Evolutionary conservation across 2,329 filamentous ascomycete species (phyloP), one percentile per base, ranked within the genome.

Genomic region (Fusarium falciforme): DNA sequence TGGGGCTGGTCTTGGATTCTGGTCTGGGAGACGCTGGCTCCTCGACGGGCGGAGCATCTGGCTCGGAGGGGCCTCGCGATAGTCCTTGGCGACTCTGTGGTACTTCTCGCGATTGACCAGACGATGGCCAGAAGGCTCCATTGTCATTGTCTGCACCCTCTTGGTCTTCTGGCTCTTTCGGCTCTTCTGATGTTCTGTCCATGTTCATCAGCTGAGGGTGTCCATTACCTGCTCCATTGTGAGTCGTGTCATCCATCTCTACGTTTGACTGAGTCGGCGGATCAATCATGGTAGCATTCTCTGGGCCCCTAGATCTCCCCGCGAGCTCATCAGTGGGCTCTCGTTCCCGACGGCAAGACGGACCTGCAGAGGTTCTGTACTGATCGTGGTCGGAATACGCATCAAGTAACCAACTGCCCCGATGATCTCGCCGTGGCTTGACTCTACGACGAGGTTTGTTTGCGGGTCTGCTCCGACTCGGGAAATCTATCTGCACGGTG

Each of bases 251-350:
- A 8, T 68, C 29, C 16, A 22, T 14, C 1, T 38, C 44, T n/a
- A 33, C 3, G 25, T n/a, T 42, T 8, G 55, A n/a, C 14, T 70
- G 66, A 11, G 66, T 62, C 5, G 44, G 58, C 17, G 11, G 25
- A 0, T n/a, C 47, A n/a, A 17, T 9, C 2, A 33, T 70, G 3
- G 40, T 27, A 1, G 8, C 22, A 20, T 22, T n/a, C 0, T n/a
- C 8, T 8, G 20, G 14, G 1, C 2, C 7, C 0, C 0, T 25
- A 2, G 2, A 4, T 8, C 10, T 14, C 7, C 14, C 9, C 1
- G 12, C 7, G 17, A 14, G 22, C 22, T 2, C 16, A 10, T 22
- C 2, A 2, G 20, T 25, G 6, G 11, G 5, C 4, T 5, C 40
- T 5, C 17, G 10, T 17, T 29, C 22, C 2, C 7, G 33, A 11